phyloP scores from a whole-genome alignment of 176 grass and related monocot genomes.

The Saccharum officinarum region DNA sequence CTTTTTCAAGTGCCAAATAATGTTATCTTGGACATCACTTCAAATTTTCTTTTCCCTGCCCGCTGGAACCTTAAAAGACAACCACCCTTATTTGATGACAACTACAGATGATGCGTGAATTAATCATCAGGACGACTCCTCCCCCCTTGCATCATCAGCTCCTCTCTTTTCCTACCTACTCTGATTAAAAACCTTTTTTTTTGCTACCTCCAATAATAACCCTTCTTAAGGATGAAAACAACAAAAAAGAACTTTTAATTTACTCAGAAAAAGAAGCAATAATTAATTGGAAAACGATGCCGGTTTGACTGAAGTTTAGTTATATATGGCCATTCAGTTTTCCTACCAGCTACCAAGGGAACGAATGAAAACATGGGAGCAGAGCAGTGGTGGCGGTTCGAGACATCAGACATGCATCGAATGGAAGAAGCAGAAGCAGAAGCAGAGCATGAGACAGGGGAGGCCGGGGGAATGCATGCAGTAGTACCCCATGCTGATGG shows the following conservation, averaged over 20 bases:
- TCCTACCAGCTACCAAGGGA: no score
- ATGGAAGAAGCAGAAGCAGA: no score
- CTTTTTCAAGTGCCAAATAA: conserved; percentile 34
- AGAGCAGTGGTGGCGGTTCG: background rate
- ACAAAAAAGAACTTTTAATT: background rate
- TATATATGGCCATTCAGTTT: no score
- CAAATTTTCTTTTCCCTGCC: background rate
- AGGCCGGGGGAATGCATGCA: no score
- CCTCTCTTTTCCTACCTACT: background rate
- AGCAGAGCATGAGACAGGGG: background rate
- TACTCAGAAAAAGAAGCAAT: background rate
- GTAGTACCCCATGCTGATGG: conserved; percentile 91
- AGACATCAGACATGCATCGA: background rate
- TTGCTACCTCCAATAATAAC: background rate
- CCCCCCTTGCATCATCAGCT: background rate
- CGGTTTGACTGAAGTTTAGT: no score
- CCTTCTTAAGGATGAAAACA: no score
- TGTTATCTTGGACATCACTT: background rate
- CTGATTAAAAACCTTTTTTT: background rate
- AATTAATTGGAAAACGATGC: no score
- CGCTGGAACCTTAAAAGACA: conserved; percentile 13
- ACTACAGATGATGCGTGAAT: background rate
- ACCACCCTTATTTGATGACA: background rate
- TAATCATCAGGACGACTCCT: background rate
- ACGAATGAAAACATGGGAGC: background rate